A percentile compares a stretch with the other conserved stretches of the same genome.
These are phyloP conservation scores for Lactarius sp. DNA, from an alignment of 768 basidiomycete species.

Conservation along the genomic window DNA sequence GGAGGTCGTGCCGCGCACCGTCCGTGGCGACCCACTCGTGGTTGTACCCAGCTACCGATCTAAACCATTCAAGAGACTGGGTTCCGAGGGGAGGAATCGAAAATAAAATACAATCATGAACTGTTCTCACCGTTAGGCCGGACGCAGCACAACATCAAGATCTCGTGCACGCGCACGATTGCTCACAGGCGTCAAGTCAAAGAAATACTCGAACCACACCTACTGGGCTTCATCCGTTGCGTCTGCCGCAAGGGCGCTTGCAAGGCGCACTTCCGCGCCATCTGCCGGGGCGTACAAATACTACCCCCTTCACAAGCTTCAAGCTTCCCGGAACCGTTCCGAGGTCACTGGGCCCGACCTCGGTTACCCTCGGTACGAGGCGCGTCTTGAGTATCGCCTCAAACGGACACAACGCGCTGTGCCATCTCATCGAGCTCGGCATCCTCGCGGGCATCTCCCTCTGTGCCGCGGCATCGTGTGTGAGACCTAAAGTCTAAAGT, in stretches of 20 bases:
- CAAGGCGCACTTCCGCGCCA: conserved; percentile 52
- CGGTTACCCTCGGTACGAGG: conserved; percentile 67
- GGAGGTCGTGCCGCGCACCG: conserved; percentile 31
- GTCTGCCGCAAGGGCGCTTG: conserved; percentile 44
- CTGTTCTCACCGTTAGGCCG: conserved; percentile 48
- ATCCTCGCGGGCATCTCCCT: conserved; percentile 8
- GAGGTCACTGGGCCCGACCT: conserved; percentile 41
- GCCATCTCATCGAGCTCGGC: conserved; percentile 51
- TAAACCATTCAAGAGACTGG: conserved; percentile 52
- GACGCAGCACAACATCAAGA: conserved; percentile 42
- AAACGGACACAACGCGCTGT: conserved; percentile 56
- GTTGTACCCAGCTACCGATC: conserved; percentile 42
- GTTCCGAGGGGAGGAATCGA: neutral
- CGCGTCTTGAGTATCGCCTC: conserved; percentile 66
- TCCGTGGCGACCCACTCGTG: conserved; percentile 42
- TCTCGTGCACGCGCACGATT: conserved; percentile 39
- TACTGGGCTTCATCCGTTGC: conserved; percentile 38
- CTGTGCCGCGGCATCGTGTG: neutral
- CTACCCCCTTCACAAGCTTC: conserved; percentile 34
- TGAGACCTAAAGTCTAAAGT: too few relatives aligned
- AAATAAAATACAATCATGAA: conserved; percentile 46
- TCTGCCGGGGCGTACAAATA: conserved; percentile 56
- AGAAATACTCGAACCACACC: conserved; percentile 37
- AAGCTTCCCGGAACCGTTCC: conserved; percentile 13
- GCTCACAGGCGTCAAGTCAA: conserved; percentile 48